Evolutionary conservation across 2,329 filamentous ascomycete species (phyloP).

Genomic region (Colletotrichum noveboracense): DNA sequence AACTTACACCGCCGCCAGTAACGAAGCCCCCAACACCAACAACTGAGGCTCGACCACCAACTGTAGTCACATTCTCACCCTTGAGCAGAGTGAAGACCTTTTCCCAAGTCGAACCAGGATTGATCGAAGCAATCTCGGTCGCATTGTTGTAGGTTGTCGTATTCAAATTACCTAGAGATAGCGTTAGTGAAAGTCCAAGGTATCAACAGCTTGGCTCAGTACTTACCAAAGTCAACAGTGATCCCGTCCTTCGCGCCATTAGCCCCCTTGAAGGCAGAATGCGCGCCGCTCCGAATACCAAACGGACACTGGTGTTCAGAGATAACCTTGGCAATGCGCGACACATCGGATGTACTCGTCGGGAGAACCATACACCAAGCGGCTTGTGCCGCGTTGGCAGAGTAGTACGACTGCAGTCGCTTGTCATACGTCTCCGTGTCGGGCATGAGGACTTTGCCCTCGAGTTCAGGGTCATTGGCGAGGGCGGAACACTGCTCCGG

Average conservation of each 20-base stretch:
- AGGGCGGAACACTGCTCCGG: conserved; percentile 28
- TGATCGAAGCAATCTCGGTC: conserved; percentile 32
- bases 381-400: conserved; percentile 32
- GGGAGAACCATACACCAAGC: conserved; percentile 28
- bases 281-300: conserved; percentile 31
- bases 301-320: conserved; percentile 30
- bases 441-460: conserved; percentile 27
- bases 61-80: conserved; percentile 19
- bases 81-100: conserved; percentile 27
- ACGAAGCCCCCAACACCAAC: conserved; percentile 29
- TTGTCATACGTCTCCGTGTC: conserved; percentile 24
- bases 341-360: conserved; percentile 10
- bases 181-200: neutral
- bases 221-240: conserved; percentile 28
- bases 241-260: conserved; percentile 29
- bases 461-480: conserved; percentile 20
- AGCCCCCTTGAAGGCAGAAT: conserved; percentile 27
- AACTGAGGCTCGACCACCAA: conserved; percentile 27
- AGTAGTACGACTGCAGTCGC: conserved; percentile 32
- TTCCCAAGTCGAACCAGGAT: conserved; percentile 31
- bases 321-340: conserved; percentile 24
- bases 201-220: fast-evolving
- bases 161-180: conserved; percentile 30
- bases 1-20: conserved; percentile 23
- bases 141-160: conserved; percentile 31